Evolutionary conservation across 352 stramenopile species (phyloP), one percentile per base, ranked within the genome.

Genomic region (Pythium dissotocum): DNA sequence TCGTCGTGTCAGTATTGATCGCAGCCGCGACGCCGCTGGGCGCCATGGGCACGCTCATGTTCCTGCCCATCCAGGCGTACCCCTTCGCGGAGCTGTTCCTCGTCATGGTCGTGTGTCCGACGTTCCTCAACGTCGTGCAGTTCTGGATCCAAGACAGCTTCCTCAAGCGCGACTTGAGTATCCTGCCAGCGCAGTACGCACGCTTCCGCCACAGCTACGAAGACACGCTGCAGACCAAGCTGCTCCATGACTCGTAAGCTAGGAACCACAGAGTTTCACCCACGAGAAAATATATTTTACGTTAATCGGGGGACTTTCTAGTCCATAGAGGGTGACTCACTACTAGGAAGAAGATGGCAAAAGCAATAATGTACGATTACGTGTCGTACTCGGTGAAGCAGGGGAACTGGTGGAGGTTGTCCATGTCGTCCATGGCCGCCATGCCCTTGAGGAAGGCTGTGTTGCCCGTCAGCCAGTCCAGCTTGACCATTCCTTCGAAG

Each of bases 141-240:
- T 93, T 94, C 67, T 94, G 86, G 87, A 91, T 94, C 67, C 86
- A 94, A 69, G 83, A 93, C 65, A 93, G 79, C 56, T 94, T 92
- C 61, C 80, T 94, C 46, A 94, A 94, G 71, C 79, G 83, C 24
- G 86, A 92, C 52, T 74, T 85, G 12, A 88, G 78, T 59, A 84
- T 89, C 33, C 42, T 90, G 5, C 77, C 84, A 21, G 75, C 73
- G 1, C 71, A 77, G 59, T 92, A 90, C 72, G 79, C 79, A 21
- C 77, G 73, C 63, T 87, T 88, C 61, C 76, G 80, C 57, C 78
- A 91, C 53, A 83, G 69, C 21, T 87, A 90, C 57, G 83, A 91
- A 58, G 78, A 89, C 42, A 84, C 82, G 44, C 69, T 93, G 59
- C 81, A 93, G 24, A 80, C 82, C 35, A 89, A 87, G 28, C 66